Percentiles rank a stretch among this genome's conserved stretches.
Evolutionary conservation across 257 asterid species (phyloP).

Genomic region (Nicotiana tomentosiformis): DNA sequence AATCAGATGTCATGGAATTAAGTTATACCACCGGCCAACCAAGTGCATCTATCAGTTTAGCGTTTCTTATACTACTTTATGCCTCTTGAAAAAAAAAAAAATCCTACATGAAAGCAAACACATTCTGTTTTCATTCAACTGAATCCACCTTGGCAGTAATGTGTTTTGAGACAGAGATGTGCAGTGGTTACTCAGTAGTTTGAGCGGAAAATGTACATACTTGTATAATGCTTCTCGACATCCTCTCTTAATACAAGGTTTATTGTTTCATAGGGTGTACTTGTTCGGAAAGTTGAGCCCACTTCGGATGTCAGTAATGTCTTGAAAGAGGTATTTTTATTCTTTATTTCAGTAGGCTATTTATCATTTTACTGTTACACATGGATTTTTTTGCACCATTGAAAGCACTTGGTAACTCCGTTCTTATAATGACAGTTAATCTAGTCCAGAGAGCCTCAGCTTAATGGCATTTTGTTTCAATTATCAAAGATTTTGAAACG

Average conservation of each 20-base stretch:
- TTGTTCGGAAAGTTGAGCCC: conserved; percentile 75
- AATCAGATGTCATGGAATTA: background rate
- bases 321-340: conserved; percentile 58
- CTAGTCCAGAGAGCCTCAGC: background rate
- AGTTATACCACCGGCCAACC: background rate
- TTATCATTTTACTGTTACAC: background rate
- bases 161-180: background rate
- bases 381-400: background rate
- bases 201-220: background rate
- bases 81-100: background rate
- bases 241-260: background rate
- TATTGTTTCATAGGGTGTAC: conserved; percentile 57
- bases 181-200: background rate
- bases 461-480: background rate
- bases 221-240: background rate
- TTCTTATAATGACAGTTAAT: conserved; percentile 1
- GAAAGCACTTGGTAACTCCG: background rate
- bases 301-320: conserved; percentile 62
- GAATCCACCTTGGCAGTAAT: background rate
- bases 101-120: background rate
- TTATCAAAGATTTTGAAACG: background rate
- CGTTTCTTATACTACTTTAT: background rate
- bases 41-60: background rate
- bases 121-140: background rate
- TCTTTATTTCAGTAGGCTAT: background rate